A percentile compares a stretch with the other conserved stretches of the same genome.
Evolutionary conservation across 192 early-diverging fungal species (phyloP).

Genomic region (Coemansia biformis): DNA sequence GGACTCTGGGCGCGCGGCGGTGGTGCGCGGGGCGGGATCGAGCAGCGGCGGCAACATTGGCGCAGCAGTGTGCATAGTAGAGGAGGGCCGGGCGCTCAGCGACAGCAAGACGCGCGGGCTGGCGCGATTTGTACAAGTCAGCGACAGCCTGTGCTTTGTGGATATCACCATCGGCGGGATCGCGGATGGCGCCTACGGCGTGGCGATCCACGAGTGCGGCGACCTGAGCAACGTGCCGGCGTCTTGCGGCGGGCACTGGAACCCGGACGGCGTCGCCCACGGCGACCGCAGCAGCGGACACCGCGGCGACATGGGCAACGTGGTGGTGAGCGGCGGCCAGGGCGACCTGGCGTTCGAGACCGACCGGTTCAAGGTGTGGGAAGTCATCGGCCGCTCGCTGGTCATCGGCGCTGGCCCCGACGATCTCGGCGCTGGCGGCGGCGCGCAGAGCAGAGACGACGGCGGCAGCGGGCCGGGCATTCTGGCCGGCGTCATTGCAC

Average conservation of each 20-base stretch:
- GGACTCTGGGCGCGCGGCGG: conserved; percentile 65
- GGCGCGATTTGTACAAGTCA: conserved; percentile 77
- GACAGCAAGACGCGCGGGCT: conserved; percentile 52
- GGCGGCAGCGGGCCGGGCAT: conserved; percentile 57
- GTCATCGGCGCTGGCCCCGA: no score
- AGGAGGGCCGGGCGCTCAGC: conserved; percentile 47
- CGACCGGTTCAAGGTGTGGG: conserved; percentile 74
- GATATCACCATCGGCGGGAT: conserved; percentile 74
- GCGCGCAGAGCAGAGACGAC: no score
- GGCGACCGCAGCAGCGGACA: conserved; percentile 25
- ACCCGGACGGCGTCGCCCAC: conserved; percentile 18
- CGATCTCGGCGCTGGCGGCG: no score
- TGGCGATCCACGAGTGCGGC: conserved; percentile 75
- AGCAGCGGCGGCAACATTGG: conserved; percentile 56
- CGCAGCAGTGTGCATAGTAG: conserved; percentile 89
- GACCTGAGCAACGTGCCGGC: conserved; percentile 57
- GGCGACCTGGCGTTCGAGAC: conserved; percentile 72
- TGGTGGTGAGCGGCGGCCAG: conserved; percentile 65
- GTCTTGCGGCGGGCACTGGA: conserved; percentile 41
- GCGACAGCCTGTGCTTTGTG: conserved; percentile 63
- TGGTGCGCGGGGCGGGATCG: conserved; percentile 73
- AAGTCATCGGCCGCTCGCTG: conserved; percentile 84
- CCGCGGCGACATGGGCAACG: conserved; percentile 64
- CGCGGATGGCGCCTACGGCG: conserved; percentile 58
- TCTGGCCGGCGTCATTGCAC: conserved; percentile 78